Evolutionary conservation across 1,284 basidiomycete species (phyloP).

Genomic region (Microbotryum silenes-acaulis): DNA sequence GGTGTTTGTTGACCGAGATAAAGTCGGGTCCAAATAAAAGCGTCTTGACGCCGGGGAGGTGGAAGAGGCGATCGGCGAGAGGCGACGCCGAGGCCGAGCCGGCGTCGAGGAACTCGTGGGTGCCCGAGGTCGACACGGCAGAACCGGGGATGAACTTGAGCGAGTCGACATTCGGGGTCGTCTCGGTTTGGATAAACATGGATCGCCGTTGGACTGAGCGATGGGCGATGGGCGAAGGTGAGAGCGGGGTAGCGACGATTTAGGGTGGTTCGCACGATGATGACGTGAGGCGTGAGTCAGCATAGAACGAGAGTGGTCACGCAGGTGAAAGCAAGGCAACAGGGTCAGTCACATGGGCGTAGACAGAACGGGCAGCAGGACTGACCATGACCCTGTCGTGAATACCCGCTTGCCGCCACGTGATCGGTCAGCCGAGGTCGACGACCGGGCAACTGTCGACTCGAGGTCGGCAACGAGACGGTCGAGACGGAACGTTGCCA

Average conservation of each 20-base stretch:
- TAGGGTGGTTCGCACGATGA: background rate
- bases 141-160: constrained; percentile 96
- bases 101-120: constrained; percentile 87
- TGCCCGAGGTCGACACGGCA: constrained; percentile 72
- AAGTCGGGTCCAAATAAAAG: constrained; percentile 98
- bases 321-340: no score
- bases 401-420: no score
- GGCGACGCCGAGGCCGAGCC: constrained; percentile 75
- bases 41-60: constrained; percentile 76
- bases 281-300: background rate
- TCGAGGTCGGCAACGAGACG: no score
- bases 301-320: background rate
- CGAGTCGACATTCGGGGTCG: constrained; percentile 93
- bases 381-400: no score
- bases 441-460: no score
- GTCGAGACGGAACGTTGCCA: no score
- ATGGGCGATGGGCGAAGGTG: background rate
- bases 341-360: no score
- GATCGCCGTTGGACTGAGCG: constrained; percentile 13
- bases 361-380: no score
- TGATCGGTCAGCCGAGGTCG: no score
- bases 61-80: constrained; percentile 85
- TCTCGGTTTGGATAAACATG: constrained; percentile 94
- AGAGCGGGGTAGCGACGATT: background rate
- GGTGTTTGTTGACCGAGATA: constrained; percentile 89